Conservation (phyloP, 768 basidiomycete species). For the Collybiopsis confluens region DNA sequence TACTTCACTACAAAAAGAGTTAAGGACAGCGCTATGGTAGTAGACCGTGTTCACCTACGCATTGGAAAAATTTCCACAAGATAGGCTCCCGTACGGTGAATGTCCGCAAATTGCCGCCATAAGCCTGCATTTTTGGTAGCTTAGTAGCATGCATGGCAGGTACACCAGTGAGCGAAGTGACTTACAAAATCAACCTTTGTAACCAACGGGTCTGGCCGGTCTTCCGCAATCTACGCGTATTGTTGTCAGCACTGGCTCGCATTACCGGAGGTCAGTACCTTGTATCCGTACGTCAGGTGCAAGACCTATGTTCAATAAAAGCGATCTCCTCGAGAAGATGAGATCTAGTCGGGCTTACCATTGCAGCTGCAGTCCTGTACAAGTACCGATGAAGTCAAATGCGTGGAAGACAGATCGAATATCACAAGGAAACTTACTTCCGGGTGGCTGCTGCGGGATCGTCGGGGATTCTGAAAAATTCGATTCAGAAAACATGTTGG, state of each 20-base stretch:
- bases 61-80: conserved; percentile 11
- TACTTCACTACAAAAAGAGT: conserved; percentile 23
- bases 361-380: conserved; percentile 4
- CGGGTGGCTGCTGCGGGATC: conserved; percentile 18
- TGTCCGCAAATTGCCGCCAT: conserved; percentile 1
- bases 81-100: conserved; percentile 6
- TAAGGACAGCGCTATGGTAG: neutral
- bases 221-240: neutral
- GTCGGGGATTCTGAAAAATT: conserved; percentile 27
- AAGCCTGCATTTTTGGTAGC: neutral
- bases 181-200: conserved; percentile 1
- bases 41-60: neutral
- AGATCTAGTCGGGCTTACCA: conserved; percentile 1
- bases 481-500: conserved; percentile 33
- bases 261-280: neutral
- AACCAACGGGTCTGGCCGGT: conserved; percentile 6
- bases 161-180: neutral
- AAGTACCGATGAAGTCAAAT: no score
- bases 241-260: neutral
- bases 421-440: neutral
- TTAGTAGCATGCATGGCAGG: neutral
- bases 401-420: neutral
- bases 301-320: neutral
- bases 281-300: conserved; percentile 6
- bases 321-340: no score